phyloP scores from a whole-genome alignment of 2,329 filamentous ascomycete species.

The Volutella citrinella region DNA sequence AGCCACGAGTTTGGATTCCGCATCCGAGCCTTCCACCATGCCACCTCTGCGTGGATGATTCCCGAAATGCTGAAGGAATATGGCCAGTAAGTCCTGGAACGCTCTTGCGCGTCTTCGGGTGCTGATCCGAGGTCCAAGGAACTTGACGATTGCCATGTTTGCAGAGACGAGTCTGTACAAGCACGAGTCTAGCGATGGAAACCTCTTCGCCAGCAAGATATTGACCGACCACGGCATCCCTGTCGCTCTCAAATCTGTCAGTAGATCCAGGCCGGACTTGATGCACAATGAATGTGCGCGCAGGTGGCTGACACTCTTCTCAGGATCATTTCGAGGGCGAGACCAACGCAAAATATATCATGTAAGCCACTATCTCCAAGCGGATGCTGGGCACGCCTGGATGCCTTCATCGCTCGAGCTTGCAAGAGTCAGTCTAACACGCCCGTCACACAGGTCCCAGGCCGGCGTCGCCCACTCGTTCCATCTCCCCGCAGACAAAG shows the following conservation, averaged over 20 bases:
- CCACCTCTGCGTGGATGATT: conserved; percentile 21
- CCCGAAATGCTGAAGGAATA: conserved; percentile 1
- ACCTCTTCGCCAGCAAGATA: conserved; percentile 1
- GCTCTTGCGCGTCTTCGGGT: too few relatives aligned
- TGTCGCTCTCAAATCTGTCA: conserved; percentile 2
- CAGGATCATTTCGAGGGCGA: conserved; percentile 3
- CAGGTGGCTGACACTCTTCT: background rate
- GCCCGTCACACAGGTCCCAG: background rate
- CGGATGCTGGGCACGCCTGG: too few relatives aligned
- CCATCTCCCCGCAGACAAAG: background rate
- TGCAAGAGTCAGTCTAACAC: too few relatives aligned
- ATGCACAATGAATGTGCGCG: too few relatives aligned
- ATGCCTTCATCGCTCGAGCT: too few relatives aligned
- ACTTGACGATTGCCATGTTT: conserved; percentile 4
- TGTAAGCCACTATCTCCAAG: background rate
- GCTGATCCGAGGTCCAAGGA: too few relatives aligned
- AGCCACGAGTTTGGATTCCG: conserved; percentile 67
- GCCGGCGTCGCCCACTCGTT: conserved; percentile 4
- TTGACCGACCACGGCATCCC: conserved; percentile 1
- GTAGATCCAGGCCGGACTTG: too few relatives aligned
- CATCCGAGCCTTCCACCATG: conserved; percentile 64
- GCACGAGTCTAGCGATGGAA: conserved; percentile 1
- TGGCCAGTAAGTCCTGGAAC: background rate
- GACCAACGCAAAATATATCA: conserved; percentile 4
- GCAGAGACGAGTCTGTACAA: conserved; percentile 3